Evolutionary conservation across 176 grass and related monocot genomes (phyloP).

Genomic region (Pharus latifolius): DNA sequence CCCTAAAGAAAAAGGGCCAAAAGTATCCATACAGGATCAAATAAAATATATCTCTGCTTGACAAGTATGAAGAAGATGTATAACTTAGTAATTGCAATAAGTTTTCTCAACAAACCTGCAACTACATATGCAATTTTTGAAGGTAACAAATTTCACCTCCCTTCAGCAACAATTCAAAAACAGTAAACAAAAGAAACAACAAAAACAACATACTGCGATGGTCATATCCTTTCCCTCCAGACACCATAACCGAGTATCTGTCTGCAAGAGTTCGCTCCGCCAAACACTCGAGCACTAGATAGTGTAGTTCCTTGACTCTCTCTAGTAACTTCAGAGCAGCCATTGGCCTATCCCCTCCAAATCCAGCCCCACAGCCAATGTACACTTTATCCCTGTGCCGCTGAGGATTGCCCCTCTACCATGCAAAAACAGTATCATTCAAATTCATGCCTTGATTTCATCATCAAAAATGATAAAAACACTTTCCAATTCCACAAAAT

Average conservation of each 20-base stretch:
- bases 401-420: conserved; percentile 54
- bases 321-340: conserved; percentile 69
- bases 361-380: conserved; percentile 87
- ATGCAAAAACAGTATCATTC: neutral
- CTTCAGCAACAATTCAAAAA: neutral
- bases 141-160: neutral
- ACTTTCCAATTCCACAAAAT: neutral
- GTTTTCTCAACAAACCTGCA: neutral
- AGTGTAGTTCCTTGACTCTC: conserved; percentile 69
- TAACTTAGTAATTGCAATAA: neutral
- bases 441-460: neutral
- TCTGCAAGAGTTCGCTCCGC: conserved; percentile 89
- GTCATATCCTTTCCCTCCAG: conserved; percentile 81
- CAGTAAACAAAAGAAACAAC: neutral
- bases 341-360: conserved; percentile 65
- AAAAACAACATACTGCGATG: conserved; percentile 43
- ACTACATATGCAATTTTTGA: neutral
- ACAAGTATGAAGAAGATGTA: neutral
- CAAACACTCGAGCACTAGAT: conserved; percentile 87
- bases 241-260: conserved; percentile 44
- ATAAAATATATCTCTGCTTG: neutral
- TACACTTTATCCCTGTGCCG: conserved; percentile 52
- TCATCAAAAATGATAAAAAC: neutral
- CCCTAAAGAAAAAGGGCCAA: neutral
- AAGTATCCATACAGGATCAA: neutral